These are phyloP conservation scores for Brachypodium distachyon DNA, from an alignment of 202 grass and related monocot species.

Conservation along the genomic window DNA sequence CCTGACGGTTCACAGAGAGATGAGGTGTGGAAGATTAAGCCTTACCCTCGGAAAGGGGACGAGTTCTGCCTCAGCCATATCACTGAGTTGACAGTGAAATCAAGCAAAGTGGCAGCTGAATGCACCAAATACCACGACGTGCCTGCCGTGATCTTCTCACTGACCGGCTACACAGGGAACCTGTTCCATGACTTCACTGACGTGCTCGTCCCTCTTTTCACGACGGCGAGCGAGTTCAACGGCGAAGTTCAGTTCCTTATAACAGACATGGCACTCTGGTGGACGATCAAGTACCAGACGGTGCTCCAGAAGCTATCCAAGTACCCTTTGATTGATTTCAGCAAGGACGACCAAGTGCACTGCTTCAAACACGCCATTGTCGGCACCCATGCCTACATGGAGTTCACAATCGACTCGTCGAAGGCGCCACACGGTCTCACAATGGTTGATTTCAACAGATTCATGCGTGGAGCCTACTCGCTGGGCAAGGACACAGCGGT, in stretches of 20 bases:
- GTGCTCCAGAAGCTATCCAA: constrained; percentile 74
- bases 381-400: constrained; percentile 70
- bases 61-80: constrained; percentile 69
- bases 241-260: constrained; percentile 83
- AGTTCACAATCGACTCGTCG: constrained; percentile 71
- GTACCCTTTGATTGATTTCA: constrained; percentile 64
- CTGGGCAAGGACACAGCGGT: constrained; percentile 30
- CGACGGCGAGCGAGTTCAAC: constrained; percentile 59
- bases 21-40: constrained; percentile 68
- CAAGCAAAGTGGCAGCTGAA: constrained; percentile 48
- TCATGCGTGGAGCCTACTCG: constrained; percentile 63
- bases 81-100: constrained; percentile 65
- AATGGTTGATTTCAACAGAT: constrained; percentile 77
- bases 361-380: constrained; percentile 79
- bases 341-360: constrained; percentile 70
- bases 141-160: constrained; percentile 57
- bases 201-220: constrained; percentile 87
- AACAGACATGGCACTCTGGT: constrained; percentile 70
- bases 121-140: constrained; percentile 63
- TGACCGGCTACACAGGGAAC: constrained; percentile 83
- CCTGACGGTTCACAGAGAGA: constrained; percentile 31
- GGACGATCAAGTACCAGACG: constrained; percentile 69
- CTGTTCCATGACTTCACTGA: constrained; percentile 97
- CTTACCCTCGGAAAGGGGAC: constrained; percentile 88
- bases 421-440: constrained; percentile 50